A percentile compares a stretch with the other conserved stretches of the same genome.
Evolutionary conservation across 345 rosid species (phyloP).

Genomic region (Viola odorata): DNA sequence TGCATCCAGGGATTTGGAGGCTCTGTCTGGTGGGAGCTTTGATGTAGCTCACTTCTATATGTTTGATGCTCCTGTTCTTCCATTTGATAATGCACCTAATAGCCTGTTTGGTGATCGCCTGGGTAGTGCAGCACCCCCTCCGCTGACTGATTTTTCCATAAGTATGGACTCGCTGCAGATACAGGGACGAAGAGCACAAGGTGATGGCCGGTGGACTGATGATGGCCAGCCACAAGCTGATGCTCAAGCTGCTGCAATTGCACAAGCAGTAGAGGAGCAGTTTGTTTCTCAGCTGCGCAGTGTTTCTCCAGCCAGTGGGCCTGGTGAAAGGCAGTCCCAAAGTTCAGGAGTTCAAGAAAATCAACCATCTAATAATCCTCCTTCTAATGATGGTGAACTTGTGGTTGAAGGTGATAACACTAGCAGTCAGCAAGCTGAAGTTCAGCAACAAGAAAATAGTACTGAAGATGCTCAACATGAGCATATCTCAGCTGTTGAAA

Average conservation of each 20-base stretch:
- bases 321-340: conserved; percentile 56
- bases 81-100: conserved; percentile 59
- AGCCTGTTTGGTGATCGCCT: conserved; percentile 67
- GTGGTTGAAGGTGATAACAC: conserved; percentile 38
- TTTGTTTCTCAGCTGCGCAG: conserved; percentile 60
- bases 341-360: conserved; percentile 54
- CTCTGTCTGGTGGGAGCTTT: conserved; percentile 57
- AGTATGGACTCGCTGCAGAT: conserved; percentile 66
- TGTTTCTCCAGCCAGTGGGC: conserved; percentile 38
- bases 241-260: conserved; percentile 71
- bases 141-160: conserved; percentile 73
- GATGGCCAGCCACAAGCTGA: conserved; percentile 89
- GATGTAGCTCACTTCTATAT: conserved; percentile 81
- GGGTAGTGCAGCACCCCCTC: conserved; percentile 59
- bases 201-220: conserved; percentile 93
- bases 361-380: conserved; percentile 41
- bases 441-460: conserved; percentile 39
- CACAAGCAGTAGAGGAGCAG: conserved; percentile 83
- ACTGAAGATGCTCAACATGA: conserved; percentile 33
- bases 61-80: conserved; percentile 92
- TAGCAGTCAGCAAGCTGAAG: conserved; percentile 46
- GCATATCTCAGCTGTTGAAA: conserved; percentile 35
- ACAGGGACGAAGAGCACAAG: conserved; percentile 69
- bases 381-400: conserved; percentile 39
- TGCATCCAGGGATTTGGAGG: conserved; percentile 69